These are phyloP conservation scores for Myriangium duriaei DNA, from an alignment of 2,329 filamentous ascomycete species.

Conservation along the genomic window DNA sequence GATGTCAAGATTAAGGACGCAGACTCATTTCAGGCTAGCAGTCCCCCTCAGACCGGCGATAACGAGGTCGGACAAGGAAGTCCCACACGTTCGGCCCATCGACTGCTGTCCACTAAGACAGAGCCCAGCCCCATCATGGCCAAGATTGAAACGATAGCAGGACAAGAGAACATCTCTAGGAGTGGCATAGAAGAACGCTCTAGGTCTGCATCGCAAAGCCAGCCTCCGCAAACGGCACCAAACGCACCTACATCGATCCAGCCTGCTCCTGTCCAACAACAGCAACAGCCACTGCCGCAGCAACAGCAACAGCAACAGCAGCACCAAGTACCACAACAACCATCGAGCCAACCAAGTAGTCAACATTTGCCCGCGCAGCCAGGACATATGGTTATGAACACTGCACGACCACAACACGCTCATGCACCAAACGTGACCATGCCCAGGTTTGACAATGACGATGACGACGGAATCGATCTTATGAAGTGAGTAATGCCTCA, in stretches of 20 bases:
- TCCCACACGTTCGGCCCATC: conserved; percentile 20
- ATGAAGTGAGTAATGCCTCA: conserved; percentile 30
- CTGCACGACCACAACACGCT: conserved; percentile 4
- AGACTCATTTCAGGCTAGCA: conserved; percentile 22
- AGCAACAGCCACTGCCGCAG: not conserved
- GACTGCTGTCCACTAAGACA: conserved; percentile 10
- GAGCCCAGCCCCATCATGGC: conserved; percentile 15
- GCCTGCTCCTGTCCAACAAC: not conserved
- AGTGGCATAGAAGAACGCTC: conserved; percentile 15
- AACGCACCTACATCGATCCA: not conserved
- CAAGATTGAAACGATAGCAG: conserved; percentile 5
- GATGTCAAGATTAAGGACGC: conserved; percentile 14
- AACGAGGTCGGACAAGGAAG: conserved; percentile 18
- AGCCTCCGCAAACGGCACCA: conserved; percentile 10
- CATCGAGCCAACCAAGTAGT: not conserved
- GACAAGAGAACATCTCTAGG: conserved; percentile 6
- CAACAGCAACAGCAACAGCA: conserved; percentile 1
- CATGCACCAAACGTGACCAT: conserved; percentile 11
- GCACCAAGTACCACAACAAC: conserved; percentile 5
- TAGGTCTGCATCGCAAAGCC: conserved; percentile 15
- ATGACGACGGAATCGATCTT: conserved; percentile 36
- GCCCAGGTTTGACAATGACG: conserved; percentile 27
- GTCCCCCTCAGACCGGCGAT: conserved; percentile 17
- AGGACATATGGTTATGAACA: not conserved
- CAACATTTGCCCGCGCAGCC: not conserved